phyloP scores from a whole-genome alignment of 2,329 filamentous ascomycete genomes.

The Neoscytalidium dimidiatum region DNA sequence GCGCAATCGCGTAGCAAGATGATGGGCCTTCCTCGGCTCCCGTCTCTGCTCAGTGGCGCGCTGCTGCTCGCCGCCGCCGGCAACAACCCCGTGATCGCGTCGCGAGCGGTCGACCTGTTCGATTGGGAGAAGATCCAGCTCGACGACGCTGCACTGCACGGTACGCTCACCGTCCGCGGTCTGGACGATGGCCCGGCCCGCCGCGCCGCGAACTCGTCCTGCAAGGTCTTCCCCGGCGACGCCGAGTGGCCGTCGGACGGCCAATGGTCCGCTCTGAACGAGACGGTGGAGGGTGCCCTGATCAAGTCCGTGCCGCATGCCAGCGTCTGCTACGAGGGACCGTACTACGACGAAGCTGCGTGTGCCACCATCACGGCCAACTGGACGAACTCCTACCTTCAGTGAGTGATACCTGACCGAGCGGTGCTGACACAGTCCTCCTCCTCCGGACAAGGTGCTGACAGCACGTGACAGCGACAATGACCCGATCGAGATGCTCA shows the following conservation, averaged over 20 bases:
- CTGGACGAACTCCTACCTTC: slow-evolving; percentile 34
- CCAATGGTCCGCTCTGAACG: slow-evolving; percentile 52
- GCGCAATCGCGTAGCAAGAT: background rate
- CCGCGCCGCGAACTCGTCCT: slow-evolving; percentile 27
- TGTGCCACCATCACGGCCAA: slow-evolving; percentile 26
- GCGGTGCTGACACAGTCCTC: background rate
- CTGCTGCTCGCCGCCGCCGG: slow-evolving; percentile 8
- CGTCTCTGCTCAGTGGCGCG: background rate
- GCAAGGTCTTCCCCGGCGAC: slow-evolving; percentile 53
- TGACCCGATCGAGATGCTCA: slow-evolving; percentile 40
- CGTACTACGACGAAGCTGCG: slow-evolving; percentile 32
- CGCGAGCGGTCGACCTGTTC: background rate
- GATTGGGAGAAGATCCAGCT: slow-evolving; percentile 16
- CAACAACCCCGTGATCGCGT: no score
- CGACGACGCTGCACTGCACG: background rate
- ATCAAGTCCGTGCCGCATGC: slow-evolving; percentile 48
- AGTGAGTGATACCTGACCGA: background rate
- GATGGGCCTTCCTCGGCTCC: slow-evolving; percentile 2
- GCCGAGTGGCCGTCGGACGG: slow-evolving; percentile 50
- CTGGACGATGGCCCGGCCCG: background rate
- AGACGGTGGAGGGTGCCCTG: slow-evolving; percentile 46
- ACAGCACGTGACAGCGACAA: slow-evolving; percentile 4
- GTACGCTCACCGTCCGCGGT: background rate
- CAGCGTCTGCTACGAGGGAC: slow-evolving; percentile 47
- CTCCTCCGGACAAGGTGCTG: background rate